Conservation (phyloP, 108 stramenopile genomes). For the Chaetoceros tenuissimus region DNA sequence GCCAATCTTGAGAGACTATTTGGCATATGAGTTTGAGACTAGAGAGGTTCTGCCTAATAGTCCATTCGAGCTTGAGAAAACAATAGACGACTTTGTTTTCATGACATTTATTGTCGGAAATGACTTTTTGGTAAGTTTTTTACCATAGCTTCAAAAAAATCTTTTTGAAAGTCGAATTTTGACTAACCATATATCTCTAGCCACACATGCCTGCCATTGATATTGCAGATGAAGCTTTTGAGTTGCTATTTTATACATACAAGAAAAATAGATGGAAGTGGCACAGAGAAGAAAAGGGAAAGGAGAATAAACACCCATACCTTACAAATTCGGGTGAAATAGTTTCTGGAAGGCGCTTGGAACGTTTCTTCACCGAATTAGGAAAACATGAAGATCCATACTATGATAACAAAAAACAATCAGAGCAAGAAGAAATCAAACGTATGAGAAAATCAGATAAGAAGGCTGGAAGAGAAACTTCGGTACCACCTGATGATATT, state of each 20-base stretch:
- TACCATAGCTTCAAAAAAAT: not conserved
- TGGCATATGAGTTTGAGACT: slow-evolving; percentile 87
- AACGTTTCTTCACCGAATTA: slow-evolving; percentile 55
- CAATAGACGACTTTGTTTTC: slow-evolving; percentile 98
- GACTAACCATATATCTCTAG: slow-evolving; percentile 3
- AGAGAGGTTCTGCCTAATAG: slow-evolving; percentile 39
- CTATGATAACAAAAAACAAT: slow-evolving; percentile 57
- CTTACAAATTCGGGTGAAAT: slow-evolving; percentile 85
- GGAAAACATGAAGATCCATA: slow-evolving; percentile 69
- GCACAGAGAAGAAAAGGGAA: slow-evolving; percentile 38
- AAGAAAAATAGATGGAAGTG: slow-evolving; percentile 63
- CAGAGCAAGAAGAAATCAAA: slow-evolving; percentile 29
- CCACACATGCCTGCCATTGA: slow-evolving; percentile 96
- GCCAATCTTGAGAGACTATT: slow-evolving; percentile 89
- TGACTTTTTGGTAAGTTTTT: slow-evolving; percentile 70
- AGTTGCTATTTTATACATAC: slow-evolving; percentile 89
- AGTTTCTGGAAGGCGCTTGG: slow-evolving; percentile 52
- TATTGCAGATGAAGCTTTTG: slow-evolving; percentile 94
- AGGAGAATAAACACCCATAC: slow-evolving; percentile 52
- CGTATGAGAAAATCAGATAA: slow-evolving; percentile 42
- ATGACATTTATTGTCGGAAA: slow-evolving; percentile 98
- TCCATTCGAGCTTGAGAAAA: slow-evolving; percentile 74
- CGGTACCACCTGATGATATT: slow-evolving; percentile 57
- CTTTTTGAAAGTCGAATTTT: not conserved
- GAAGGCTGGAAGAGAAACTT: slow-evolving; percentile 42